Evolutionary conservation across 352 stramenopile species (phyloP), one percentile per base, ranked within the genome.

Genomic region (Phytophthora aleatoria): DNA sequence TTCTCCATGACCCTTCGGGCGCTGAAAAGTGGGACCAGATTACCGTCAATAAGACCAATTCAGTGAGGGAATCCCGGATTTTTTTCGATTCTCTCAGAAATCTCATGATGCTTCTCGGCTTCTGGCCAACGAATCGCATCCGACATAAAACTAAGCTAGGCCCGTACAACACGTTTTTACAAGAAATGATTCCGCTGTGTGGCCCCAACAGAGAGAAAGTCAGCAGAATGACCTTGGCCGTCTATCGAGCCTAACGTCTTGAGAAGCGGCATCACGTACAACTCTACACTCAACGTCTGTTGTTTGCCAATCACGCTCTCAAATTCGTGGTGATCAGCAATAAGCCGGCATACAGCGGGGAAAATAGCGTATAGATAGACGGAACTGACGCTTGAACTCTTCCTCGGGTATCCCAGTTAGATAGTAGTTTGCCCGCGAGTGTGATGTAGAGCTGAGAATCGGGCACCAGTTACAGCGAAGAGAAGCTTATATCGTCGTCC

Each of bases 341-440:
- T 49, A 10, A 30, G 42, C 13, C 27, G 15, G 8, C 3, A 28
- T 7, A 51, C 24, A 20, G 44, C 44, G 16, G 6, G 20, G 26
- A 28, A 35, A 51, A 4, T 51, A 38, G 6, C 6, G 26, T 24
- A 15, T 28, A 20, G 44, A 36, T 6, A 51, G 26, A 11, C 44
- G 24, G 24, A 51, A 51, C 9, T 33, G 44, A 7, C 38, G 11
- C 27, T 51, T 51, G 44, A 51, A 51, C 12, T 51, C 44, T 5
- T 28, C 12, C 5, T 51, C 44, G 2, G 26, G 44, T 26, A 51
- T 51, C 8, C 10, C 7, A 28, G 10, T 38, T 0, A 51, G 44
- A 28, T 47, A 51, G 33, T 38, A 38, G 12, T 38, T 5, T 38
- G 12, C 33, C 33, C 33, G 33, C 12, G 33, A 38, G 33, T 3